Conservation (phyloP, 306 rosid species). For the Luffa acutangula region DNA sequence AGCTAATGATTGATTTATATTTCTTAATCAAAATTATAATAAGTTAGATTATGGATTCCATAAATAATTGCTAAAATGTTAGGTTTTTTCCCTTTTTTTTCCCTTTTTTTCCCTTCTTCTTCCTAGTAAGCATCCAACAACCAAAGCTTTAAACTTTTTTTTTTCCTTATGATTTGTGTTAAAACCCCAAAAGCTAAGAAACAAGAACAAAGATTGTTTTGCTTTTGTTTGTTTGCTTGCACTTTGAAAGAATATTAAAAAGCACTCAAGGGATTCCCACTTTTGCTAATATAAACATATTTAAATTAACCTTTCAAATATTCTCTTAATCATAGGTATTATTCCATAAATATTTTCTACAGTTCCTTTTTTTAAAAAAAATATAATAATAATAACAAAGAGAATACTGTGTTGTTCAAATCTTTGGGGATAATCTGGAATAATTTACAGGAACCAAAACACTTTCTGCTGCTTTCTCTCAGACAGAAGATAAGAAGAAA, state of each 20-base stretch:
- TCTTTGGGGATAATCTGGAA: background rate
- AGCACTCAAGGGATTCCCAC: background rate
- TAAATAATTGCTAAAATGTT: background rate
- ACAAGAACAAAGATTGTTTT: conserved; percentile 1
- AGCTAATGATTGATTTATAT: background rate
- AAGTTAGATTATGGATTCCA: background rate
- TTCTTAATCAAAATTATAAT: background rate
- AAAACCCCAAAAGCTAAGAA: background rate
- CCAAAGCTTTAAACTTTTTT: background rate
- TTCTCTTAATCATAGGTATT: background rate
- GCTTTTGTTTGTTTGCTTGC: conserved; percentile 1
- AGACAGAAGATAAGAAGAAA: conserved; percentile 5
- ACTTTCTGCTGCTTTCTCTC: conserved; percentile 14
- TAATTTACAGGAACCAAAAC: conserved; percentile 3
- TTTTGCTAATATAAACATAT: background rate
- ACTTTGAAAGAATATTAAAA: conserved; percentile 8
- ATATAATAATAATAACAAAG: no score
- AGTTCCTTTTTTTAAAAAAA: background rate
- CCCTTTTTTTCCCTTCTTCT: background rate
- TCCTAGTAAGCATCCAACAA: background rate
- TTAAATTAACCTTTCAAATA: background rate
- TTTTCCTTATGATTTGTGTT: background rate
- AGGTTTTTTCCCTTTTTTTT: background rate
- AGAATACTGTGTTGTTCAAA: background rate
- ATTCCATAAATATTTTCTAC: background rate